Conservation (phyloP, 305 asterid genomes). For the Petunia hybrid region DNA sequence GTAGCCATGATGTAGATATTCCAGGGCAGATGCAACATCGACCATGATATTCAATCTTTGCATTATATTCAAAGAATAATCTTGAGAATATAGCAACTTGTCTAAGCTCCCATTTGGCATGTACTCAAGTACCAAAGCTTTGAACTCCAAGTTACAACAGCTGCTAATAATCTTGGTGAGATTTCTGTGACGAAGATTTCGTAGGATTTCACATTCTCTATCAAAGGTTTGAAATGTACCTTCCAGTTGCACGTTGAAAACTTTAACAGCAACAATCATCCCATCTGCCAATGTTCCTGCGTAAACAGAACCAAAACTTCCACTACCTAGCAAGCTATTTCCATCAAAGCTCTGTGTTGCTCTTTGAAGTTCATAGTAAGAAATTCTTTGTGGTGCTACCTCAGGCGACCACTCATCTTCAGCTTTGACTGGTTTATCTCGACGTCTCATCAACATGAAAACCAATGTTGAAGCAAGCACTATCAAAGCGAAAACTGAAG, state of each 20-base stretch:
- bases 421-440: background rate
- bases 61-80: background rate
- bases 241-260: slow-evolving; percentile 42
- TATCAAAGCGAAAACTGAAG: slow-evolving; percentile 28
- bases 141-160: slow-evolving; percentile 48
- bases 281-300: slow-evolving; percentile 41
- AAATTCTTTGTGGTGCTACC: slow-evolving; percentile 36
- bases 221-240: slow-evolving; percentile 44
- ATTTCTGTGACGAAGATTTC: slow-evolving; percentile 50
- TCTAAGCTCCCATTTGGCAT: slow-evolving; percentile 59
- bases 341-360: slow-evolving; percentile 43
- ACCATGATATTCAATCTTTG: slow-evolving; percentile 36
- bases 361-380: slow-evolving; percentile 42
- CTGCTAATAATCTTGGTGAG: slow-evolving; percentile 50
- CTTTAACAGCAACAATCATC: slow-evolving; percentile 40
- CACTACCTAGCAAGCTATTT: slow-evolving; percentile 42
- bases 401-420: slow-evolving; percentile 15
- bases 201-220: slow-evolving; percentile 46
- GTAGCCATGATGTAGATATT: slow-evolving; percentile 38
- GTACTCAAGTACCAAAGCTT: slow-evolving; percentile 50
- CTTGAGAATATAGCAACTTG: slow-evolving; percentile 33
- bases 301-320: slow-evolving; percentile 39
- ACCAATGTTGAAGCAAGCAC: slow-evolving; percentile 30
- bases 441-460: slow-evolving; percentile 29
- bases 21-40: slow-evolving; percentile 34